A percentile compares a stretch with the other conserved stretches of the same genome.
Evolutionary conservation across 2,329 filamentous ascomycete genomes (phyloP).

Genomic region (Xylaria multiplex): DNA sequence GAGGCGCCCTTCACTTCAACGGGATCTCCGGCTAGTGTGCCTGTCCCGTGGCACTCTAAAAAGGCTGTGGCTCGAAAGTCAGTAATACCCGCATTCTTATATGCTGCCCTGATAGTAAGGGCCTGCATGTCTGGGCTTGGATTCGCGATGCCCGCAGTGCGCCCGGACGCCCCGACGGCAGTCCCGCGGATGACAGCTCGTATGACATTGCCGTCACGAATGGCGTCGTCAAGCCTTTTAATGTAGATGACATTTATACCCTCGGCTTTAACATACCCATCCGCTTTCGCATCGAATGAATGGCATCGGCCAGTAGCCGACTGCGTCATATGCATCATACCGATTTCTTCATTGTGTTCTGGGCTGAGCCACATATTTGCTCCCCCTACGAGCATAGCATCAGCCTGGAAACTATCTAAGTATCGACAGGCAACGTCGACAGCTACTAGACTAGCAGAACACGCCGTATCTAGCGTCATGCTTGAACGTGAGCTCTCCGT

Average conservation of each 20-base stretch:
- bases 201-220: constrained; percentile 55
- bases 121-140: constrained; percentile 48
- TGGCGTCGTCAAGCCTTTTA: constrained; percentile 56
- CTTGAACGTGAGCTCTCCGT: constrained; percentile 6
- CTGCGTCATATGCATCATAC: no score
- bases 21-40: neutral
- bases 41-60: neutral
- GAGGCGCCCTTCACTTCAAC: no score
- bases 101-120: no score
- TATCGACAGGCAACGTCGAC: constrained; percentile 25
- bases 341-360: constrained; percentile 31
- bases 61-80: no score
- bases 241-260: neutral
- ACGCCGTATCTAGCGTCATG: constrained; percentile 29
- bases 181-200: constrained; percentile 50
- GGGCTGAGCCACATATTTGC: constrained; percentile 50
- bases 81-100: no score
- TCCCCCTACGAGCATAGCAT: constrained; percentile 46
- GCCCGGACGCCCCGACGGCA: constrained; percentile 51
- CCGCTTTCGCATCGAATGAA: constrained; percentile 21
- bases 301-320: constrained; percentile 41
- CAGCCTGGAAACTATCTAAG: constrained; percentile 6
- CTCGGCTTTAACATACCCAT: constrained; percentile 12
- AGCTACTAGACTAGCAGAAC: constrained; percentile 25
- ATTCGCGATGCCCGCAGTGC: constrained; percentile 51